phyloP scores from a whole-genome alignment of 1,284 basidiomycete genomes.

The Ustilago hordei region DNA sequence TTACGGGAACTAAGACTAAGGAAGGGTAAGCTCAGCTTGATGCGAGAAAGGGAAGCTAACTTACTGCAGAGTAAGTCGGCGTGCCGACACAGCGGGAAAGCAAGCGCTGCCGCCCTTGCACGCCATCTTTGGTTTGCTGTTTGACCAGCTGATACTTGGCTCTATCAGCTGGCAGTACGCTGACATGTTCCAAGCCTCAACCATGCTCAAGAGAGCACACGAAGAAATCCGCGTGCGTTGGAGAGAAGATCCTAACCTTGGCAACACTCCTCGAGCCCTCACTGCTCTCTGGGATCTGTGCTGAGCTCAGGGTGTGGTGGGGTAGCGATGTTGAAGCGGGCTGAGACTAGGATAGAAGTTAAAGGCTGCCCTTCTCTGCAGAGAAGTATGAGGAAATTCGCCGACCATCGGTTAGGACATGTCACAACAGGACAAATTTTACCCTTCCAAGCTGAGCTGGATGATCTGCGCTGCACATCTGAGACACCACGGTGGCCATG shows the following conservation, averaged over 20 bases:
- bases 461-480: constrained; percentile 7
- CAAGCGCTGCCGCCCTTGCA: background rate
- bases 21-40: background rate
- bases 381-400: constrained; percentile 1
- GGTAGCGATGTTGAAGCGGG: background rate
- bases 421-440: constrained; percentile 11
- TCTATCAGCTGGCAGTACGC: too few relatives aligned
- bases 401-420: constrained; percentile 18
- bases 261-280: background rate
- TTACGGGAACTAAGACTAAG: background rate
- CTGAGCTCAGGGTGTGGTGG: background rate
- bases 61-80: background rate
- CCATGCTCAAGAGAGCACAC: background rate
- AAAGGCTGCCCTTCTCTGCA: background rate
- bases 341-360: constrained; percentile 12
- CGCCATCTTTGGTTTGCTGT: background rate
- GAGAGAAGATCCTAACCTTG: background rate
- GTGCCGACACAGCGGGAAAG: background rate
- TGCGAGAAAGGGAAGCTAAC: constrained; percentile 1
- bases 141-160: background rate
- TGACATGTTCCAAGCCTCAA: too few relatives aligned
- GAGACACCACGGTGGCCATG: background rate
- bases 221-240: background rate
- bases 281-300: background rate
- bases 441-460: background rate